A percentile compares a stretch with the other conserved stretches of the same genome.
Conservation (phyloP, 768 basidiomycete species). For the Boletus bicolor region DNA sequence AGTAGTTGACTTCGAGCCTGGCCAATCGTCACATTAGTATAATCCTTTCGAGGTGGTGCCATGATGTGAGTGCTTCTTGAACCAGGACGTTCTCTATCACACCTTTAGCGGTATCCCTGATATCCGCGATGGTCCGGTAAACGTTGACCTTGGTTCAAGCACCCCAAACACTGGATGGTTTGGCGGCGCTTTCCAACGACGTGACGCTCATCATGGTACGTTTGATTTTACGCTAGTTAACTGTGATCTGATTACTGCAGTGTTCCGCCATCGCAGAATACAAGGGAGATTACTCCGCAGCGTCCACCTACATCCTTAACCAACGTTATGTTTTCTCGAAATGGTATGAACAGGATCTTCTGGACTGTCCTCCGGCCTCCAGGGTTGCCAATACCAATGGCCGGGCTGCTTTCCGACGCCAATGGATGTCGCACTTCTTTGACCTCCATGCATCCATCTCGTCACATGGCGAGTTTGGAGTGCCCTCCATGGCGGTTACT, state of each 20-base stretch:
- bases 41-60: not conserved
- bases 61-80: not conserved
- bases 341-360: constrained; percentile 12
- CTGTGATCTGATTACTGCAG: not conserved
- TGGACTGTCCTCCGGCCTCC: not conserved
- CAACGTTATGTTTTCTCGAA: not conserved
- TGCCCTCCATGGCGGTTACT: constrained; percentile 17
- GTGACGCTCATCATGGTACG: constrained; percentile 4
- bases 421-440: constrained; percentile 10
- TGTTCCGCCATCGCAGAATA: not conserved
- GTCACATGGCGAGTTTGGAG: constrained; percentile 19
- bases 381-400: constrained; percentile 10
- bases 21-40: not conserved
- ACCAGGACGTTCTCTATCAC: not conserved
- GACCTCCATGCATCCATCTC: constrained; percentile 12
- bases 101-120: not conserved
- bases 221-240: not conserved
- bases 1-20: not conserved
- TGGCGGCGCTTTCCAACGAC: constrained; percentile 7
- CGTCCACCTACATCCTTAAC: constrained; percentile 2
- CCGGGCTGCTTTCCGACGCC: constrained; percentile 14
- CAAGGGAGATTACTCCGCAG: constrained; percentile 5
- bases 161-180: constrained; percentile 26
- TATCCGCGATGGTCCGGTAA: not conserved
- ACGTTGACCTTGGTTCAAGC: constrained; percentile 2